Base-by-base conservation (phyloP, 2,329 filamentous ascomycete species). In the Ciborinia camelliae region DNA sequence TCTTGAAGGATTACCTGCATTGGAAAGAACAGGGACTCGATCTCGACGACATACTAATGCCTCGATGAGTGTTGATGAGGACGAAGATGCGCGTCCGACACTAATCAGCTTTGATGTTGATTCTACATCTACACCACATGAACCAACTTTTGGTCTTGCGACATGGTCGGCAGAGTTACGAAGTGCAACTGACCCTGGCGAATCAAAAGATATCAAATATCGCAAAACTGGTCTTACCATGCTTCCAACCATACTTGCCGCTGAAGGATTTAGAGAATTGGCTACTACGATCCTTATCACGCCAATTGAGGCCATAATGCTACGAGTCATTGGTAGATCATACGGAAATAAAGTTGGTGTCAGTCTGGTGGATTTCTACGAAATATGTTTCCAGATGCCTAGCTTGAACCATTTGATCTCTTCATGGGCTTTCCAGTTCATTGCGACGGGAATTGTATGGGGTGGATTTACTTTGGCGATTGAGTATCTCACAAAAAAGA, bases 31-130 rank as follows among this genome's bases (percentile, higher is more conserved):
- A n/a, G 65, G 68, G 37, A 55, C 67, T 45, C 64, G 65, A 35
- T 28, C 62, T 55, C 66, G 61, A 26, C 58, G 47, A 69, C 26
- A 60, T 64, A 37, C 68, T 68, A 45, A 70, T 10, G 71, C 73
- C 37, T 71, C 70, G 3, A 69, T 65, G 53, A 71, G 70, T 20
- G 71, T 70, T 26, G 73, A 72, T 23, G 72, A 72, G 18, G 61
- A 63, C 8, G 74, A 75, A 23, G 74, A 76, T 58, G 68, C 69
- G 9, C 73, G 74, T 55, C 67, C 73, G 15, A 73, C 73, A 4
- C 62, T 76, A 20, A 75, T 76, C 18, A 75, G 72, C 35, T 75
- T 76, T 63, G 74, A 76, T 65, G 74, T 76, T 0, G 73, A 76
- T 62, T 68, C 73, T 30, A 69, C 70, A 55, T 50, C 57, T n/a